A percentile compares a stretch with the other conserved stretches of the same genome.
phyloP scores from a whole-genome alignment of 73 alveolate genomes.

The Diophrys appendiculata region DNA sequence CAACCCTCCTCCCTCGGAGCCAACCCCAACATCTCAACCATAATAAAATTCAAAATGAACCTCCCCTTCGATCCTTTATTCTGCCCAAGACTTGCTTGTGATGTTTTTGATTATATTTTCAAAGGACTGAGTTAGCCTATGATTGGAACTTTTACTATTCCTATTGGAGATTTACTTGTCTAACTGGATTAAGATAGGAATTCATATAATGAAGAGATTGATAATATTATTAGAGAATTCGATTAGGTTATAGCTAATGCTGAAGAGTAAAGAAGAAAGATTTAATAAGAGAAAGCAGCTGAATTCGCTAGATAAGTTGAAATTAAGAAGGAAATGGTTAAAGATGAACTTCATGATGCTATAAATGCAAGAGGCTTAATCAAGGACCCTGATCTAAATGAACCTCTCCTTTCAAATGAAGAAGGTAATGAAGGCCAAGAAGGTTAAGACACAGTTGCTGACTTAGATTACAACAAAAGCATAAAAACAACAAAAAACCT shows the following conservation, averaged over 20 bases:
- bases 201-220: neutral
- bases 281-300: neutral
- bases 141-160: constrained; percentile 80
- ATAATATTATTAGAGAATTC: too few species aligned
- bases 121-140: constrained; percentile 82
- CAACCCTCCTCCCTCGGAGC: constrained; percentile 95
- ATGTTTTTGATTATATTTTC: constrained; percentile 76
- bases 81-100: constrained; percentile 71
- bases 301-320: neutral
- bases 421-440: neutral
- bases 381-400: neutral
- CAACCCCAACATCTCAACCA: constrained; percentile 91
- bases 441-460: neutral
- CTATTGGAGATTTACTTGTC: constrained; percentile 61
- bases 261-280: neutral
- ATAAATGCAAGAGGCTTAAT: neutral
- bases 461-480: too few species aligned
- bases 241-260: neutral
- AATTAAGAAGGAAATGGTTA: neutral
- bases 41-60: constrained; percentile 76
- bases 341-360: constrained; percentile 56
- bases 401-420: neutral
- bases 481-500: too few species aligned
- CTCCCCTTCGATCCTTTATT: constrained; percentile 85
- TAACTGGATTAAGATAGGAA: constrained; percentile 1